Evolutionary conservation across 805 yeast species (phyloP), one percentile per base, ranked within the genome.

Genomic region (Candida nonsorbophila): DNA sequence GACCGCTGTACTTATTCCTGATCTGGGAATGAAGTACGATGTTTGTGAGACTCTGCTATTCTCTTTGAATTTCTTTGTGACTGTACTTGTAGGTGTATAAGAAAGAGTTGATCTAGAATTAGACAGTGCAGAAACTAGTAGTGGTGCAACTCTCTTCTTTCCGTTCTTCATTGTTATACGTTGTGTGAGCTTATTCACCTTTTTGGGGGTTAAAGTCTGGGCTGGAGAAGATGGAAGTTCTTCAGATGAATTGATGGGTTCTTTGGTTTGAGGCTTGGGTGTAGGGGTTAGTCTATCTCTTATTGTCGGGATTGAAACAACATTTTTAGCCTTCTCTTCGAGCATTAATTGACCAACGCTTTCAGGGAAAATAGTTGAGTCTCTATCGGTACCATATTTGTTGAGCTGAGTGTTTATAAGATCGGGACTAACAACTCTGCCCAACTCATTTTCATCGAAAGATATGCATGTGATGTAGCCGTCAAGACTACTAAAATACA

Each of bases 301-400:
- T 27, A 66, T 71, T 61, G 72, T 52, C 30, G 60, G 62, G 24
- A 45, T n/a, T n/a, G n/a, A n/a, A n/a, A n/a, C n/a, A n/a, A n/a
- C 24, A 45, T 24, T 29, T 22, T 55, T 60, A 2, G 84, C 77
- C 37, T 66, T 65, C 21, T 79, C 85, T 42, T 87, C 96, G 14
- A 90, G 58, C 4, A 60, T 51, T 32, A 90, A 62, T 53, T 88
- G 97, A 30, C 76, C 81, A 1, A 80, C 72, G 53, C 92, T 80
- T 47, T 90, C 97, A 0, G 96, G 95, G 44, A 86, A 83, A 13
- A 80, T 79, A 61, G 82, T 66, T 6, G 84, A 73, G 40, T 88
- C 96, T 33, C 87, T 72, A 38, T 84, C 94, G 3, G 84, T 87
- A 38, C 98, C 97, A 49, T 83, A 90, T 41, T 86, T 69, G 41